Percentiles rank a stretch among this genome's conserved stretches.
Evolutionary conservation across 371 early-diverging fungal genomes (phyloP).

Genomic region (Mortierella sp.): DNA sequence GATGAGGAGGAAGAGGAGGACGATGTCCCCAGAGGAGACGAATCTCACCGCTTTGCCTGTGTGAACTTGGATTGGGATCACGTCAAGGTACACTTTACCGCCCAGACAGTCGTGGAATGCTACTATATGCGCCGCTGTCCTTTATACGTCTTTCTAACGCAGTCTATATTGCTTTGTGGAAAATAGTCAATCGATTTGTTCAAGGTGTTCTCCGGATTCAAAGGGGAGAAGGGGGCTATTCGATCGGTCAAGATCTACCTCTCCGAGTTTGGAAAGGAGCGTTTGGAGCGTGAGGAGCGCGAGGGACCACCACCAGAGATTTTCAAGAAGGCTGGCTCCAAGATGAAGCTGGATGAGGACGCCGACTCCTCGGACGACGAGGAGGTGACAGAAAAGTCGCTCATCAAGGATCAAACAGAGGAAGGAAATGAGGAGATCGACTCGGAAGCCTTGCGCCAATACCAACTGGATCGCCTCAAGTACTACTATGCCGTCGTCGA

Average conservation of each 20-base stretch:
- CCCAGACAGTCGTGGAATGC: too few relatives aligned
- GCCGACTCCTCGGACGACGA: slow-evolving; percentile 64
- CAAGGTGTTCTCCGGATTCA: slow-evolving; percentile 90
- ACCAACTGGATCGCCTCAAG: slow-evolving; percentile 93
- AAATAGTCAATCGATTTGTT: slow-evolving; percentile 84
- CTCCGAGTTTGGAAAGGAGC: slow-evolving; percentile 96
- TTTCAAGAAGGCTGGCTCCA: slow-evolving; percentile 63
- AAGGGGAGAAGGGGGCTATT: slow-evolving; percentile 82
- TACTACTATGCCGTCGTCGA: slow-evolving; percentile 97
- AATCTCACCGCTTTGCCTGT: slow-evolving; percentile 89
- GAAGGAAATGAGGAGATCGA: slow-evolving; percentile 86
- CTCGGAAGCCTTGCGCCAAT: slow-evolving; percentile 87
- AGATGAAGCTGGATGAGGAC: slow-evolving; percentile 59
- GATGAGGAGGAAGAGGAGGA: slow-evolving; percentile 70
- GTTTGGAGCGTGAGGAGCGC: slow-evolving; percentile 79
- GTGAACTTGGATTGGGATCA: slow-evolving; percentile 99
- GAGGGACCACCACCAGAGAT: slow-evolving; percentile 91
- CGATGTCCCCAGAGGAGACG: slow-evolving; percentile 85
- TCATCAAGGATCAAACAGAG: slow-evolving; percentile 65
- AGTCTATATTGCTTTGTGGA: background rate
- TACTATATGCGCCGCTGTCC: background rate
- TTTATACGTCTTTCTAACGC: background rate
- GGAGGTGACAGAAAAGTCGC: slow-evolving; percentile 63
- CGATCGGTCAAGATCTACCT: slow-evolving; percentile 90
- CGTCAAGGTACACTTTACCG: slow-evolving; percentile 62